phyloP scores from a whole-genome alignment of 2,329 filamentous ascomycete species.

The Taxawa tesnikishii region DNA sequence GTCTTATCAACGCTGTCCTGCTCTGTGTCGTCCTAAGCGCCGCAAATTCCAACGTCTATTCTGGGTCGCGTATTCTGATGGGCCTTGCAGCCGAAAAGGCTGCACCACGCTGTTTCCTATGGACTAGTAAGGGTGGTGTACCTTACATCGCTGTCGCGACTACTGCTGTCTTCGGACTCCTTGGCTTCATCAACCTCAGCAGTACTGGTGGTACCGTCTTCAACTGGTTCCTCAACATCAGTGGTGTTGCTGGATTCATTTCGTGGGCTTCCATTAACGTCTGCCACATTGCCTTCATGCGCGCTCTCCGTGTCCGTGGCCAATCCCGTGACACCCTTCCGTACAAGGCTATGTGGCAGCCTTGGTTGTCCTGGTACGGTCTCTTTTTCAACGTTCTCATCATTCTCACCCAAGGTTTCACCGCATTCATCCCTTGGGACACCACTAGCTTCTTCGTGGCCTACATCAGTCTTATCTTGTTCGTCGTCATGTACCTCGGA shows the following conservation, averaged over 20 bases:
- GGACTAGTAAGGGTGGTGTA: slow-evolving; percentile 28
- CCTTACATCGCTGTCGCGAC: slow-evolving; percentile 32
- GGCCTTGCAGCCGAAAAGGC: slow-evolving; percentile 43
- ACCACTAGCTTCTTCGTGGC: slow-evolving; percentile 58
- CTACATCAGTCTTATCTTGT: slow-evolving; percentile 62
- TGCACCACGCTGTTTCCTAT: slow-evolving; percentile 30
- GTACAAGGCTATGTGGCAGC: slow-evolving; percentile 57
- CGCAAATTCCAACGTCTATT: slow-evolving; percentile 32
- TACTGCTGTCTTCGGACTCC: slow-evolving; percentile 45
- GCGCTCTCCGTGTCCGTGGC: slow-evolving; percentile 56
- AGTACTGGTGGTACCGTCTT: slow-evolving; percentile 54
- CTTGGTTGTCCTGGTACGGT: slow-evolving; percentile 49
- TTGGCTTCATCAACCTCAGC: slow-evolving; percentile 64
- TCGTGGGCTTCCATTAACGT: slow-evolving; percentile 66
- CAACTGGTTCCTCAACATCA: slow-evolving; percentile 58
- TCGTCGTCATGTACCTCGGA: slow-evolving; percentile 53
- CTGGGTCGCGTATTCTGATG: slow-evolving; percentile 57
- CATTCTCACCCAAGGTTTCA: slow-evolving; percentile 35
- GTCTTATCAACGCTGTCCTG: slow-evolving; percentile 50
- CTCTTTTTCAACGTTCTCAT: slow-evolving; percentile 46
- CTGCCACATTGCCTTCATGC: slow-evolving; percentile 54
- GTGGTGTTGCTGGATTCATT: slow-evolving; percentile 40
- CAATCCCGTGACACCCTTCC: slow-evolving; percentile 55
- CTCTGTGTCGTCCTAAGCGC: slow-evolving; percentile 56
- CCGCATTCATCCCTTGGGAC: slow-evolving; percentile 45